Evolutionary conservation across 2,329 filamentous ascomycete genomes (phyloP).

Genomic region (Fusarium foetens): DNA sequence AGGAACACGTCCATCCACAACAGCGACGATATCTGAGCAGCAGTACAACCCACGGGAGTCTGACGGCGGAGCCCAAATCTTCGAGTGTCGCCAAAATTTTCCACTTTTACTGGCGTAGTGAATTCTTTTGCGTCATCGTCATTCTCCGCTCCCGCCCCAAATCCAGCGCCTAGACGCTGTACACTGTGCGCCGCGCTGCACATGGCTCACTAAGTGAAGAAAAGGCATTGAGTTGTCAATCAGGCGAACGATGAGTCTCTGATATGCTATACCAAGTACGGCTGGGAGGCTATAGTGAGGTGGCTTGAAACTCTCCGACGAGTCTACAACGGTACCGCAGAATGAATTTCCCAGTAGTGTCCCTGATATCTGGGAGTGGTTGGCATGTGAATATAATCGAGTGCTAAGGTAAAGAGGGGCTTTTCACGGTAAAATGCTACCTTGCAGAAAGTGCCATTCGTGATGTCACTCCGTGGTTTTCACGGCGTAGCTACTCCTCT

Average conservation of each 20-base stretch:
- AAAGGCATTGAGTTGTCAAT: not conserved
- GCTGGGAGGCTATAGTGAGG: no score
- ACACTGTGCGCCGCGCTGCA: no score
- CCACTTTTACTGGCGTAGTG: not conserved
- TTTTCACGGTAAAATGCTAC: not conserved
- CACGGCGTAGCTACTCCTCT: not conserved
- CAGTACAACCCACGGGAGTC: not conserved
- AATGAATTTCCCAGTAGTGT: not conserved
- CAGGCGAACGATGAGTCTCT: no score
- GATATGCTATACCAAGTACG: no score
- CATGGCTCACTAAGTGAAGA: not conserved
- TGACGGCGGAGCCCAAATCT: not conserved
- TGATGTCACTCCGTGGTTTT: not conserved
- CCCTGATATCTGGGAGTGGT: not conserved
- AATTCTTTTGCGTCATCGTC: not conserved
- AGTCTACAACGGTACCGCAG: not conserved
- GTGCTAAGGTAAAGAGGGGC: not conserved
- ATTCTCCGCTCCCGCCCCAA: not conserved
- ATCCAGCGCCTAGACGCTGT: not conserved
- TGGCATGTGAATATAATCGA: not conserved
- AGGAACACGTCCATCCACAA: not conserved
- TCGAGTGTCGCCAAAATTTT: not conserved
- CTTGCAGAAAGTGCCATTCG: not conserved
- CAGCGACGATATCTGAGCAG: not conserved
- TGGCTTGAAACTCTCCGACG: not conserved